phyloP scores from a whole-genome alignment of 495 filamentous ascomycete species.

The Parathielavia hyrcaniae region DNA sequence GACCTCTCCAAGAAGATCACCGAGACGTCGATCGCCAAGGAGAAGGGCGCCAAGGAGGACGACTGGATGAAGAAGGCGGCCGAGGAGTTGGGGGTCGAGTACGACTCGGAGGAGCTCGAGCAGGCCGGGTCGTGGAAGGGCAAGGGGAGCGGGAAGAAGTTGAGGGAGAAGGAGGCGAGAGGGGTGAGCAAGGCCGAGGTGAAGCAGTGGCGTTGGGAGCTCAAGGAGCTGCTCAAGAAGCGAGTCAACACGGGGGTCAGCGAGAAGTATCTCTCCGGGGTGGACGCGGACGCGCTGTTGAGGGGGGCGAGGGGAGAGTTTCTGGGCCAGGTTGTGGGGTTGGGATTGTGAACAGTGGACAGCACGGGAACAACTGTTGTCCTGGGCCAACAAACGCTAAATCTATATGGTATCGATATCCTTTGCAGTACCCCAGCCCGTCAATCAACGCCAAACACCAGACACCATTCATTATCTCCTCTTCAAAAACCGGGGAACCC shows the following conservation, averaged over 20 bases:
- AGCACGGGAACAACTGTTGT: too few species aligned
- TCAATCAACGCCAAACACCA: too few species aligned
- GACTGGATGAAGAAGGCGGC: slow-evolving; percentile 78
- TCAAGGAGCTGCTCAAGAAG: slow-evolving; percentile 61
- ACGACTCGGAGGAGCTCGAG: slow-evolving; percentile 80
- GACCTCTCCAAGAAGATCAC: slow-evolving; percentile 75
- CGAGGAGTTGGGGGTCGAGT: slow-evolving; percentile 89
- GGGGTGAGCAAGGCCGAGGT: slow-evolving; percentile 65
- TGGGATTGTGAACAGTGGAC: slow-evolving; percentile 27
- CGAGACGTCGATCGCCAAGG: slow-evolving; percentile 75
- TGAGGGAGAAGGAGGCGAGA: slow-evolving; percentile 65
- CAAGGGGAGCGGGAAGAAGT: slow-evolving; percentile 61
- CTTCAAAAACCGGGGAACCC: too few species aligned
- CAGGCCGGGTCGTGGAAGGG: slow-evolving; percentile 54
- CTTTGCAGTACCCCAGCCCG: too few species aligned
- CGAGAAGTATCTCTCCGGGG: slow-evolving; percentile 75
- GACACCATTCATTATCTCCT: too few species aligned
- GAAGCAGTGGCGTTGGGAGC: slow-evolving; percentile 52
- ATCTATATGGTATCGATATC: too few species aligned
- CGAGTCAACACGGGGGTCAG: slow-evolving; percentile 88
- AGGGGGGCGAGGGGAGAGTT: slow-evolving; percentile 49
- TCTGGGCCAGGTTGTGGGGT: slow-evolving; percentile 37
- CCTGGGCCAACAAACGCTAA: background rate
- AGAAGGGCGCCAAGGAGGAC: slow-evolving; percentile 75
- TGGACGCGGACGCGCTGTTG: slow-evolving; percentile 77